Evolutionary conservation across 306 rosid genomes (phyloP).

Genomic region (Acmispon strigosus): DNA sequence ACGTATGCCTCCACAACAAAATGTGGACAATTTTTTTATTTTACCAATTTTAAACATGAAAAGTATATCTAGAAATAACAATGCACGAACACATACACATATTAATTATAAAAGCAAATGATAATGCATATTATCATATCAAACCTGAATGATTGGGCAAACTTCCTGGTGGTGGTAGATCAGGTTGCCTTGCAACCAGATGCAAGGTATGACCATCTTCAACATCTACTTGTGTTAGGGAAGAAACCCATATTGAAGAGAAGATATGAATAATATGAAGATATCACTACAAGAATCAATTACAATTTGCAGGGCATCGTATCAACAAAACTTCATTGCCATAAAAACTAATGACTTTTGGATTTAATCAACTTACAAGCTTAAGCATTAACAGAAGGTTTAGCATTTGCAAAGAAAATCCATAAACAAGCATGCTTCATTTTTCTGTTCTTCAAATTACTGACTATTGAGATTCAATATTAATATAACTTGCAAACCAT

Average conservation of each 20-base stretch:
- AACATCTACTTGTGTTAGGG: constrained; percentile 72
- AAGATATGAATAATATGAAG: not conserved
- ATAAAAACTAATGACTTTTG: not conserved
- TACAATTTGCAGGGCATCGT: constrained; percentile 12
- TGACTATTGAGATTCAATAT: not conserved
- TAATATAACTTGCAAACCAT: not conserved
- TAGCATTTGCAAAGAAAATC: constrained; percentile 6
- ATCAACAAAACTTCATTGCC: not conserved
- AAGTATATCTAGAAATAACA: not conserved
- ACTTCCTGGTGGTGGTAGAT: constrained; percentile 52
- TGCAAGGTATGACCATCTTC: constrained; percentile 99
- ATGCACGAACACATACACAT: not conserved
- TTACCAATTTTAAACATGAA: constrained; percentile 10
- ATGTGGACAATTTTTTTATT: not conserved
- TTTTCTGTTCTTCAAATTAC: constrained; percentile 7
- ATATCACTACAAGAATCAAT: constrained; percentile 4
- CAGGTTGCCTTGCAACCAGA: constrained; percentile 85
- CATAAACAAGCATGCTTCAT: constrained; percentile 4
- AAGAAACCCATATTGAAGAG: constrained; percentile 26
- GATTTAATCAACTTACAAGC: not conserved
- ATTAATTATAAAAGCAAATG: constrained; percentile 5
- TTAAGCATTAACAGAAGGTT: not conserved
- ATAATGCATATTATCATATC: not conserved
- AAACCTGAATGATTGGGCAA: constrained; percentile 65
- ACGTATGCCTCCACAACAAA: not conserved